A percentile compares a stretch with the other conserved stretches of the same genome.
Evolutionary conservation across 2,329 filamentous ascomycete species (phyloP).

Genomic region (Penicillium sp.): DNA sequence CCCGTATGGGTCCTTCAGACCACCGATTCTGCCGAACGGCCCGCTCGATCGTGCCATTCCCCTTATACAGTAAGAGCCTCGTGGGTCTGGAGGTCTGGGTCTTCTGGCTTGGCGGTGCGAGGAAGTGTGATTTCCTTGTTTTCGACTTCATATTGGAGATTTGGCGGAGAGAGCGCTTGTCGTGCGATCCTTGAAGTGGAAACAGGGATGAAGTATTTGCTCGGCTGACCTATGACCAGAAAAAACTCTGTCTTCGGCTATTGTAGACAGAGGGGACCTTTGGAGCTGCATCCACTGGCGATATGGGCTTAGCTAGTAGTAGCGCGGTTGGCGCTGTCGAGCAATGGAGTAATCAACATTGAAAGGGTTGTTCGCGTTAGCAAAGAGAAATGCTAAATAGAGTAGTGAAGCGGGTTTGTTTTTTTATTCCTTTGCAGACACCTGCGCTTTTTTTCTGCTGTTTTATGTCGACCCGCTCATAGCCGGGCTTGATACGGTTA

Average conservation of each 20-base stretch:
- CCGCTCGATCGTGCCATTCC: slow-evolving; percentile 9
- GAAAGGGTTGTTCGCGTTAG: neutral
- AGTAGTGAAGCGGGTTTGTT: neutral
- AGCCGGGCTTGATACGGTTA: neutral
- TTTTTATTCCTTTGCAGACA: neutral
- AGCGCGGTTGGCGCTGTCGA: neutral
- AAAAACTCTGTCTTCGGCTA: neutral
- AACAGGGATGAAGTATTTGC: neutral
- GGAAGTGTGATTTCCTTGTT: no score
- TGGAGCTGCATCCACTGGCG: neutral
- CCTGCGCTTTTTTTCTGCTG: neutral
- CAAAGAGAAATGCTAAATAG: neutral
- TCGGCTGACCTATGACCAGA: neutral
- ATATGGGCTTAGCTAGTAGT: neutral
- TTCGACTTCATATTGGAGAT: slow-evolving; percentile 5
- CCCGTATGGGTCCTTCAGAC: neutral
- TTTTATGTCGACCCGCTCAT: slow-evolving; percentile 9
- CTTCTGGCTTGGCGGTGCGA: neutral
- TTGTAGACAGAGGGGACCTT: neutral
- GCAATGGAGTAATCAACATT: neutral
- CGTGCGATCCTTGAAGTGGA: neutral
- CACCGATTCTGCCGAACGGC: slow-evolving; percentile 1
- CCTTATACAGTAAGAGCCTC: slow-evolving; percentile 12
- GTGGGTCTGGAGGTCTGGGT: neutral
- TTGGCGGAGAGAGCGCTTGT: neutral